Base-by-base conservation (phyloP, 2,329 filamentous ascomycete species). In the Blumeriella jaapii region DNA sequence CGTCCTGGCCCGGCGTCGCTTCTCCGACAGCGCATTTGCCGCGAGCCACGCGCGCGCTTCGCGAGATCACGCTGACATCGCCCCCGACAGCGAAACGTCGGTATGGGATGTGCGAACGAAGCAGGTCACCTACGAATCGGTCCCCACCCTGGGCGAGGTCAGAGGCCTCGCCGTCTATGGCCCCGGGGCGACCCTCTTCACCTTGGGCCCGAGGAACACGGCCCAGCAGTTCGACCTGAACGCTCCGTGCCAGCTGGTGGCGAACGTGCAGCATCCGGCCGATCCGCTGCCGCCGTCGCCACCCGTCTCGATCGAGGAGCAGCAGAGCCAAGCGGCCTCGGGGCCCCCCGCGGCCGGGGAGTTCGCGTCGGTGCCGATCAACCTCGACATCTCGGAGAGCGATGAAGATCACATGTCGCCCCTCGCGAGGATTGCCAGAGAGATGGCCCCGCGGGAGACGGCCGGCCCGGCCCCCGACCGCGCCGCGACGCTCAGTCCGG, bases 31-130 rank as follows among this genome's bases (percentile, higher is more conserved):
- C 19, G 18, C 4, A 28, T 17, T 45, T 51, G 41, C 52, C 48
- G 46, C 41, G 48, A 31, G 42, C 46, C 60, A 64, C 55, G 60
- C 64, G 64, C 64, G 64, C 64, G 64, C 61, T 63, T 64, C 66
- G 49, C 49, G 47, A 52, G 53, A 50, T 53, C 40, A 48, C 39
- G 52, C 58, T 59, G 54, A 60, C 54, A 50, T 41, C 39, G 39
- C 41, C 35, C 38, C 29, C 30, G 44, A 50, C 55, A 86, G 87
- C 36, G 82, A 94, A 67, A 94, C 87, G 23, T 78, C 83, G 51
- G 81, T 86, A 39, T 98, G 91, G 89, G 91, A 98, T 65, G 91
- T 98, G 28, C 74, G 87, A 45, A 98, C 91, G n/a, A 96, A 96
- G 57, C 80, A 93, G 54, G 86, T 98, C 49, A 87, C 85, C 3